Base-by-base conservation (phyloP, 192 early-diverging fungal genomes). In the Podila horticola region DNA sequence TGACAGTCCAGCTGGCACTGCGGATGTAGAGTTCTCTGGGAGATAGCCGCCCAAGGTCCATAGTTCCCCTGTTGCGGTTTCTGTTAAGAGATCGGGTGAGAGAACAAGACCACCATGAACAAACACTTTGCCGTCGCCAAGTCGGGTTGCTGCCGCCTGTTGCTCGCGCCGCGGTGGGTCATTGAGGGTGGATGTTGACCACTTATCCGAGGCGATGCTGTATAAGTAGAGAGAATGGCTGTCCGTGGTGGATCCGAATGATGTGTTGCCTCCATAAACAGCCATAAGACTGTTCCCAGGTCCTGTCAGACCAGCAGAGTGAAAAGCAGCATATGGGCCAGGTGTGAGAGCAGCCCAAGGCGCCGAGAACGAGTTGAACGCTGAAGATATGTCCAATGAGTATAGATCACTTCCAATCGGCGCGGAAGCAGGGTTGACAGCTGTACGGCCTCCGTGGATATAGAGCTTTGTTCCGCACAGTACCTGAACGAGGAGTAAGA, bases 401-500 rank as follows among this genome's bases (percentile, higher is more conserved):
- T 67, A 79, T 26, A 79, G 59, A 59, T 79, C 75, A 20, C 69
- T 72, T 50, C 75, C 75, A 6, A 79, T 64, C 3, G 75, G 75
- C 20, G 75, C 75, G 22, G 75, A 67, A 20, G 72, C 20, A 17
- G 69, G 68, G 45, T 79, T 72, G 30, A 79, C 70, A 55, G 69
- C 75, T 62, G 75, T 79, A 52, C 71, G 75, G 10, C 75, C 75
- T 3, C 75, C 75, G n/a, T 79, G 75, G 6, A 79, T 51, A 29
- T 70, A 79, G 3, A 79, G 38, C 57, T 72, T 66, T 28, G 63
- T 63, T 55, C 77, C 70, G 7, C 71, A 73, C 11, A 81, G 55
- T 6, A 81, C 58, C 77, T 81, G 9, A 17, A 45, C 0, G 49
- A 66, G 20, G 20, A 38, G 20, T 4, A 30, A 52, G 26, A 12